Percentiles rank a stretch among this genome's conserved stretches.
These are phyloP conservation scores for Russula brevipes DNA, from an alignment of 768 basidiomycete species.

Conservation along the genomic window DNA sequence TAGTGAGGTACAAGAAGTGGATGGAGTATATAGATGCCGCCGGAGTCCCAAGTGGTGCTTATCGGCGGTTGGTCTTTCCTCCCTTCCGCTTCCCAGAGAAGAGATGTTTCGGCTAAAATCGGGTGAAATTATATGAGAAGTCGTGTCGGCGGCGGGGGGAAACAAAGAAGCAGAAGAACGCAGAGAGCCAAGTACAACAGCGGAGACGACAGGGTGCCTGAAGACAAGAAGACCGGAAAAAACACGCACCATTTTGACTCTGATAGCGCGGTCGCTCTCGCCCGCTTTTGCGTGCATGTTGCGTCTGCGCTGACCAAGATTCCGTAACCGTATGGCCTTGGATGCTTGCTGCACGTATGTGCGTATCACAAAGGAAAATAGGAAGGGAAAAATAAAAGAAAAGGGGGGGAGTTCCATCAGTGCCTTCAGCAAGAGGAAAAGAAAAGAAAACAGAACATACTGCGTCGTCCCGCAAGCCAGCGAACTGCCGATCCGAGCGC, in stretches of 20 bases:
- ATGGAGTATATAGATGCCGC: background rate
- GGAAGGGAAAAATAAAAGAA: slow-evolving; percentile 8
- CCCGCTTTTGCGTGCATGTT: slow-evolving; percentile 88
- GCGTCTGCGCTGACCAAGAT: slow-evolving; percentile 79
- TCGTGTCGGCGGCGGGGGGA: background rate
- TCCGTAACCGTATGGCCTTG: slow-evolving; percentile 76
- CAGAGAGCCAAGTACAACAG: background rate
- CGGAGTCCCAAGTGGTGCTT: slow-evolving; percentile 25
- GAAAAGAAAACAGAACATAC: slow-evolving; percentile 39
- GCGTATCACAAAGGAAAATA: background rate
- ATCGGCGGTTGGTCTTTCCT: slow-evolving; percentile 79
- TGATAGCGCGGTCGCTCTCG: slow-evolving; percentile 81
- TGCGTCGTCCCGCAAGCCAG: slow-evolving; percentile 71
- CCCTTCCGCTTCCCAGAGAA: slow-evolving; percentile 80
- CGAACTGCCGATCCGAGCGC: slow-evolving; percentile 64
- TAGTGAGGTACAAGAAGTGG: background rate
- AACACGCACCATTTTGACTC: slow-evolving; percentile 68
- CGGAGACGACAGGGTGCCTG: no score
- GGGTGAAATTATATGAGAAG: slow-evolving; percentile 7
- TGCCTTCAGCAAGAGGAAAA: background rate
- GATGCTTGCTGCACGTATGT: slow-evolving; percentile 55
- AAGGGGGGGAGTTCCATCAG: background rate
- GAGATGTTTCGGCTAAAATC: slow-evolving; percentile 72
- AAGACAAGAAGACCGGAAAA: background rate
- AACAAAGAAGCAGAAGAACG: background rate